Evolutionary conservation across 1,284 basidiomycete genomes (phyloP).

Genomic region (Neolentinus lepideus): DNA sequence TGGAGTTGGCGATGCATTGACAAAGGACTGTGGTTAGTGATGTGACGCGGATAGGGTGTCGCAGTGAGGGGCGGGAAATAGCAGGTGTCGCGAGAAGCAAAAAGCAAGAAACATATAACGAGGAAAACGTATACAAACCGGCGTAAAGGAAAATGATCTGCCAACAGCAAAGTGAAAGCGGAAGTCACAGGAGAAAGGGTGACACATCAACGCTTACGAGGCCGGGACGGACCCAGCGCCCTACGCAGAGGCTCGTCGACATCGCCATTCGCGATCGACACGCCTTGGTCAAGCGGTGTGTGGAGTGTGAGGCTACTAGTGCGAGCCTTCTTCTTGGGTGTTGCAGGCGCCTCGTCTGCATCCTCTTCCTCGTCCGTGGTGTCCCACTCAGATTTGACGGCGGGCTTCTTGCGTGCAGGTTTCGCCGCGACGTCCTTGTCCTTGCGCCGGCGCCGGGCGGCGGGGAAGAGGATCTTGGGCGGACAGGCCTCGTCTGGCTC

Average conservation of each 20-base stretch:
- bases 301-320: not conserved
- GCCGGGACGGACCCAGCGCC: not conserved
- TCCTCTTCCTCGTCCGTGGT: not conserved
- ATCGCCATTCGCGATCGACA: not conserved
- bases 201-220: not conserved
- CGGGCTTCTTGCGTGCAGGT: not conserved
- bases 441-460: constrained; percentile 13
- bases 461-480: constrained; percentile 43
- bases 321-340: not conserved
- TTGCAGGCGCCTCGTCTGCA: not conserved
- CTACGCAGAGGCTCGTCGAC: not conserved
- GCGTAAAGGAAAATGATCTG: too few relatives aligned
- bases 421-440: not conserved
- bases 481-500: constrained; percentile 37
- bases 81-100: not conserved
- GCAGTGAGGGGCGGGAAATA: not conserved
- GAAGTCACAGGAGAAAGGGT: not conserved
- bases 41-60: not conserved
- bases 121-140: not conserved
- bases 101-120: not conserved
- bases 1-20: not conserved
- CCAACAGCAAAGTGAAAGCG: not conserved
- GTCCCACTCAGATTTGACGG: not conserved
- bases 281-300: not conserved
- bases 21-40: not conserved